These are phyloP conservation scores for Tetracladium setigerum DNA, from an alignment of 495 filamentous ascomycete genomes.

Conservation along the genomic window DNA sequence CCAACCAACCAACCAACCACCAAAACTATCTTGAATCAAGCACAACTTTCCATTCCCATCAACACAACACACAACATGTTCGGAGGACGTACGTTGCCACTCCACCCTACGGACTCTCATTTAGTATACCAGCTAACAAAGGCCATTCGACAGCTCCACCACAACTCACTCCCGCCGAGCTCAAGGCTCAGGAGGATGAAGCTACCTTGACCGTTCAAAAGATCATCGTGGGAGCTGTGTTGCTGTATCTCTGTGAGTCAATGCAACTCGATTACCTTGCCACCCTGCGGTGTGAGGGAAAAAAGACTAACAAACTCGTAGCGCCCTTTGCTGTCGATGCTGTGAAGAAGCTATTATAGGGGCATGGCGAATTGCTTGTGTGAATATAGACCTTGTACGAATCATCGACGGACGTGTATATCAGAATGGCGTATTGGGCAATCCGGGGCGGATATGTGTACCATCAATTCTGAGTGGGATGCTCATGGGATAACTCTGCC, in stretches of 20 bases:
- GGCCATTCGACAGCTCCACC: constrained; percentile 33
- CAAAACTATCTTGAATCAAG: background rate
- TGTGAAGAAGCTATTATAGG: constrained; percentile 61
- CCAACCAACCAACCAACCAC: background rate
- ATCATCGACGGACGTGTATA: too few species aligned
- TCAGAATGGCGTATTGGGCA: too few species aligned
- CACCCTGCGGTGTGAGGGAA: background rate
- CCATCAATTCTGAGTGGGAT: too few species aligned
- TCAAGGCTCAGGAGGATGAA: constrained; percentile 59
- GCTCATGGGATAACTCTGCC: too few species aligned
- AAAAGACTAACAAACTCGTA: constrained; percentile 23
- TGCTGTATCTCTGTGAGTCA: constrained; percentile 78
- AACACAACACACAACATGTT: constrained; percentile 28
- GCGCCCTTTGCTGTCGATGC: constrained; percentile 78
- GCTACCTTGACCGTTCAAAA: constrained; percentile 59
- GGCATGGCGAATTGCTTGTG: background rate
- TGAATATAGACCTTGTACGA: too few species aligned
- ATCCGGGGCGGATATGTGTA: too few species aligned
- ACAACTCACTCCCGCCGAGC: constrained; percentile 41
- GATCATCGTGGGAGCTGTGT: constrained; percentile 51
- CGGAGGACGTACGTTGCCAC: constrained; percentile 32
- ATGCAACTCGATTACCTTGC: background rate
- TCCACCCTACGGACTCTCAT: background rate
- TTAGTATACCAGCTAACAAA: constrained; percentile 3
- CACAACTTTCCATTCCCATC: background rate